phyloP scores from a whole-genome alignment of 202 grass and related monocot genomes.

The Zoysia matrella region DNA sequence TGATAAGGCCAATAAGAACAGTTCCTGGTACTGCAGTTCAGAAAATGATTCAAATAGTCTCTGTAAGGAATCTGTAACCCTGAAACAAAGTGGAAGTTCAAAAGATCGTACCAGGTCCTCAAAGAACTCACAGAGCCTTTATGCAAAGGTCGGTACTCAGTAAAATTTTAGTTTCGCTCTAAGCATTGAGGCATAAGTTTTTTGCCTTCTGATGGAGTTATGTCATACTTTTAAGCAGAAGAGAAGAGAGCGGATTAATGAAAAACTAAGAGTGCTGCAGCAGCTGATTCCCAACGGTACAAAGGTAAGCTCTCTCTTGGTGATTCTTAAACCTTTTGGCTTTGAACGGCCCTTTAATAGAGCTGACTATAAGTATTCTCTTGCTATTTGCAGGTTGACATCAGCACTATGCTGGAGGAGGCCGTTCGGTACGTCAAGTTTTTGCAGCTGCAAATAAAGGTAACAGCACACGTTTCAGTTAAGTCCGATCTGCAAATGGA shows the following conservation, averaged over 20 bases:
- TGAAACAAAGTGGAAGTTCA: slow-evolving; percentile 32
- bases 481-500: neutral
- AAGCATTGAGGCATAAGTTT: neutral
- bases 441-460: slow-evolving; percentile 86
- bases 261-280: slow-evolving; percentile 66
- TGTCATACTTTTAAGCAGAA: slow-evolving; percentile 50
- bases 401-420: slow-evolving; percentile 38
- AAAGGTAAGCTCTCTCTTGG: slow-evolving; percentile 52
- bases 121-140: slow-evolving; percentile 53
- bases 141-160: slow-evolving; percentile 55
- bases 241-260: slow-evolving; percentile 73
- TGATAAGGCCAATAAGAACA: slow-evolving; percentile 33
- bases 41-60: slow-evolving; percentile 52
- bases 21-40: slow-evolving; percentile 46
- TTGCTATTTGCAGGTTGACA: slow-evolving; percentile 60
- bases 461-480: slow-evolving; percentile 1
- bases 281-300: slow-evolving; percentile 77
- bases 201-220: slow-evolving; percentile 24
- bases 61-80: slow-evolving; percentile 28
- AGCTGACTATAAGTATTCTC: neutral
- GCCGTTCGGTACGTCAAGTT: slow-evolving; percentile 83
- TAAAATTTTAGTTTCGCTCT: neutral
- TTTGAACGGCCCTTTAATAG: neutral
- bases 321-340: neutral
- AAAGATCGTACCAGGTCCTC: slow-evolving; percentile 28